Conservation (phyloP, 345 rosid genomes). For the Aurinia saxatilis region DNA sequence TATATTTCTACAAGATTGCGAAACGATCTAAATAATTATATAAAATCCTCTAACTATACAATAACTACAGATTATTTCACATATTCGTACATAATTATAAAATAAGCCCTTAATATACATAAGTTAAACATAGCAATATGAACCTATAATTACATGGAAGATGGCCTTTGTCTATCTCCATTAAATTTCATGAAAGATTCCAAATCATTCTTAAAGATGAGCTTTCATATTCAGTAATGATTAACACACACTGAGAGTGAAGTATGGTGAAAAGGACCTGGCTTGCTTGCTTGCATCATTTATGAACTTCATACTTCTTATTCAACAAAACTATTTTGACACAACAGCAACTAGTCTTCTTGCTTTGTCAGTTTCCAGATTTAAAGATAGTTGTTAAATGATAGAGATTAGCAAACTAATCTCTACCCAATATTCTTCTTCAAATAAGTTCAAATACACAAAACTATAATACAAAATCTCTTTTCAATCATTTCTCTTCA, state of each 20-base stretch:
- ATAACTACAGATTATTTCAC: too few relatives aligned
- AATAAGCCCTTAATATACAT: too few relatives aligned
- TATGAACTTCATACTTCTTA: neutral
- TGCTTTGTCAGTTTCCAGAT: neutral
- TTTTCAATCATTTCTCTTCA: neutral
- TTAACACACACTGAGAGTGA: neutral
- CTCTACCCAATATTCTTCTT: conserved; percentile 4
- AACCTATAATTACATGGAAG: too few relatives aligned
- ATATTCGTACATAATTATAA: too few relatives aligned
- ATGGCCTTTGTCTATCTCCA: neutral
- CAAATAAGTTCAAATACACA: neutral
- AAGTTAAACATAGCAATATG: too few relatives aligned
- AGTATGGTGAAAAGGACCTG: neutral
- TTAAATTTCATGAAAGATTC: neutral
- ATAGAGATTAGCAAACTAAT: conserved; percentile 1
- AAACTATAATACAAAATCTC: neutral
- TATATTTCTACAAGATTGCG: too few relatives aligned
- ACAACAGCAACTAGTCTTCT: neutral
- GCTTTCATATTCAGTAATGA: neutral
- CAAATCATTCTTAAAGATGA: neutral
- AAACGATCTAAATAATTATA: too few relatives aligned
- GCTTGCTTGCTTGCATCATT: neutral
- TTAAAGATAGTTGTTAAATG: conserved; percentile 12
- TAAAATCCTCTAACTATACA: too few relatives aligned
- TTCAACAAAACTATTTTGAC: conserved; percentile 3